Base-by-base conservation (phyloP, 73 alveolate species). In the Durusdinium trenchii region DNA sequence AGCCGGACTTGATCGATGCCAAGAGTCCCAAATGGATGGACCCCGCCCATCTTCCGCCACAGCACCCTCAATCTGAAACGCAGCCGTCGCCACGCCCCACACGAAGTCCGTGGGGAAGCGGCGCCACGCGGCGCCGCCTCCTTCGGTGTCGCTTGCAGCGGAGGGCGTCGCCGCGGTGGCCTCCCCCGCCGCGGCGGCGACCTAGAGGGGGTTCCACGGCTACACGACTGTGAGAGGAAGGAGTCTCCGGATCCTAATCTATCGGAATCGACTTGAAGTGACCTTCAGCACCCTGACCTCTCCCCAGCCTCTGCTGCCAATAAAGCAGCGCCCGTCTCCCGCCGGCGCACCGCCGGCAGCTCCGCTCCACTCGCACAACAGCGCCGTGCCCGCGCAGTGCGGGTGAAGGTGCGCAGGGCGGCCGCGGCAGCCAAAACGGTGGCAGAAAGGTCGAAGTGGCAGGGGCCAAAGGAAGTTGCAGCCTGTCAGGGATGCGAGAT, bases 81-180 rank as follows among this genome's bases (percentile, higher is more conserved):
- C 99, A 3, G 99, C 99, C 6, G 99, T 99, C 30, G 99, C 99
- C n/a, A 97, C 83, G 51, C 99, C 99, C 99, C 99, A 99, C 47
- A 62, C 28, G 32, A 99, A 99, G 92, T 73, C 95, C n/a, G 38
- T 61, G 35, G 99, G 99, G n/a, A 98, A 86, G n/a, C 48, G n/a
- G 45, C 96, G 96, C 96, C 96, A 90, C 73, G 43, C 79, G n/a
- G 28, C 76, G 36, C 52, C 38, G 3, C 52, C 54, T n/a, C n/a
- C n/a, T n/a, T n/a, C n/a, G n/a, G n/a, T n/a, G n/a, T n/a, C n/a
- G n/a, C n/a, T n/a, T n/a, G n/a, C n/a, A n/a, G n/a, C n/a, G n/a
- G n/a, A n/a, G n/a, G n/a, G n/a, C n/a, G n/a, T n/a, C n/a, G n/a
- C n/a, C n/a, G n/a, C n/a, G n/a, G n/a, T n/a, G n/a, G n/a, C n/a